Evolutionary conservation across 179 eudicot species (phyloP), one percentile per base, ranked within the genome.

Genomic region (Dionaea muscipula): DNA sequence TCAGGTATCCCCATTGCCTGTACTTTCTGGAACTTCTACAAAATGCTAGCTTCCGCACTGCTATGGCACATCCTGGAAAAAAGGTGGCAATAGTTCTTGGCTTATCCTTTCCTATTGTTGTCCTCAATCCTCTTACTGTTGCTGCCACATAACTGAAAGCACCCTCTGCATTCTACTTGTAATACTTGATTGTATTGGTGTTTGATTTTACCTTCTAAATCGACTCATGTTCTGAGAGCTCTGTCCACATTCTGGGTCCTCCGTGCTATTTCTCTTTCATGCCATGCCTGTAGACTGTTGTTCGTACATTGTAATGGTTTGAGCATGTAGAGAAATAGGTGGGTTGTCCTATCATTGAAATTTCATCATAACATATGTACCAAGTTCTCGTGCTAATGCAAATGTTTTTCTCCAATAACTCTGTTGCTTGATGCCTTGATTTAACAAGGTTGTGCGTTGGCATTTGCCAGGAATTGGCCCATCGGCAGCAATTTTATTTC

Each of bases 21-120:
- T 83, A 54, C 74, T 90, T 90, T 65, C 95, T 86, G 19, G 90
- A 90, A 72, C 94, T 81, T 63, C 80, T 83, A 55, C 95, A 90
- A 63, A 86, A 86, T 69, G 67, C 89, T 7, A 81, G 67, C 60
- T 90, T 86, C 57, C 80, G 97, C 37, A 77, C 59, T 61, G 86
- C 95, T 51, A 83, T 90, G 95, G 97, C 95, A 38, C 87, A 86
- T 82, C 97, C 97, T 41, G 87, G 71, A 38, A 90, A 66, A 80
- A 90, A 90, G 94, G 97, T 90, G 58, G 19, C 28, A 26, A 36
- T 62, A 6, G 35, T 22, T 18, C 57, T 3, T 43, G 53, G 31
- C 40, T 39, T 60, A 15, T 56, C 41, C n/a, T 62, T 36, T 18
- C 44, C 52, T 37, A 19, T 63, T 53, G 46, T 14, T 7, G 21